These are phyloP conservation scores for Aspergillus hiratsukae DNA, from an alignment of 2,329 filamentous ascomycete species.

Conservation along the genomic window DNA sequence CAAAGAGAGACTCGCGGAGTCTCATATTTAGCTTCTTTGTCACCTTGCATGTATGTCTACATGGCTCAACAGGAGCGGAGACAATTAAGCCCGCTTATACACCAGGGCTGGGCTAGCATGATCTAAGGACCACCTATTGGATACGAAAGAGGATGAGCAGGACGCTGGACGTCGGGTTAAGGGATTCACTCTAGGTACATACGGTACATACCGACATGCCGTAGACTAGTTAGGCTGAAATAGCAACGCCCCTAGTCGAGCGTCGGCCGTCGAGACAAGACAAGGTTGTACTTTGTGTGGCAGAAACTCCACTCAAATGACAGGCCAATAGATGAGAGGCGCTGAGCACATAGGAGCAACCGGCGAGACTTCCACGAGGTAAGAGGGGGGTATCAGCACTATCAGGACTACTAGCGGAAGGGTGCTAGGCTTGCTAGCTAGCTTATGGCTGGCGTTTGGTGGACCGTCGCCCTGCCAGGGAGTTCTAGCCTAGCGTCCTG, in stretches of 20 bases:
- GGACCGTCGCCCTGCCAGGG: constrained; percentile 12
- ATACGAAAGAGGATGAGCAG: constrained; percentile 17
- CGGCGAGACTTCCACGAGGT: constrained; percentile 21
- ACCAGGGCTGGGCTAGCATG: constrained; percentile 10
- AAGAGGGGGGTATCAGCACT: constrained; percentile 4
- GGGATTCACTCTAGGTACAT: constrained; percentile 11
- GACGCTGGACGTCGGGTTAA: constrained; percentile 18
- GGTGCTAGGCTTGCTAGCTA: constrained; percentile 19
- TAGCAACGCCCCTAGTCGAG: constrained; percentile 14
- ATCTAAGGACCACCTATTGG: constrained; percentile 19
- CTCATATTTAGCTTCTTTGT: constrained; percentile 12
- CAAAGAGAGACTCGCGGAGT: constrained; percentile 11
- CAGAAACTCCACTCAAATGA: constrained; percentile 18
- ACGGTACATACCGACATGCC: not conserved
- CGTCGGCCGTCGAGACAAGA: constrained; percentile 9
- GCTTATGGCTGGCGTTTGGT: constrained; percentile 10
- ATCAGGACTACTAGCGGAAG: constrained; percentile 17
- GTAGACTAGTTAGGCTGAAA: not conserved
- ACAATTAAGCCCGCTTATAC: constrained; percentile 16
- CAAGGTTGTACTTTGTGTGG: constrained; percentile 20
- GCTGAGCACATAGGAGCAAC: constrained; percentile 9
- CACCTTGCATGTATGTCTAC: constrained; percentile 7
- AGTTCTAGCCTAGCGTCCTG: constrained; percentile 14
- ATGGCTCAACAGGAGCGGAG: constrained; percentile 16
- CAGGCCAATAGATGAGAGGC: constrained; percentile 14